Evolutionary conservation across 345 rosid genomes (phyloP).

Genomic region (Euphorbia pulcherrima): DNA sequence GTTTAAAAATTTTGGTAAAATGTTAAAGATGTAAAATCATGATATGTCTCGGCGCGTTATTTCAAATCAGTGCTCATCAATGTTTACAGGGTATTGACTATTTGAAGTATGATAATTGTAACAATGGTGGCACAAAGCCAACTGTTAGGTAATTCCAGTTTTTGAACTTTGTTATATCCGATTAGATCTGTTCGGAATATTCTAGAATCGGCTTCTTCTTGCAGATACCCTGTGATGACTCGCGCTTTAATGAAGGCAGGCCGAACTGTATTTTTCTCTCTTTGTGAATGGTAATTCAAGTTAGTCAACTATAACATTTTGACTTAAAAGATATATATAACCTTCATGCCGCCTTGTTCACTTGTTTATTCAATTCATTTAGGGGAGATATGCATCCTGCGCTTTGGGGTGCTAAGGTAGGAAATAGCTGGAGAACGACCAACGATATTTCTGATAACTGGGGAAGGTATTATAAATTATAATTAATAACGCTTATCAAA

Average conservation of each 20-base stretch:
- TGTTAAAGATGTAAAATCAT: neutral
- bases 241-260: conserved; percentile 30
- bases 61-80: neutral
- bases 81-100: conserved; percentile 27
- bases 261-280: conserved; percentile 29
- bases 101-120: conserved; percentile 26
- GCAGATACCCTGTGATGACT: conserved; percentile 30
- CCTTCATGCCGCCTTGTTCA: neutral
- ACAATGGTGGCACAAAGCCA: conserved; percentile 17
- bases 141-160: conserved; percentile 13
- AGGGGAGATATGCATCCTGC: conserved; percentile 39
- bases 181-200: neutral
- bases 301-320: neutral
- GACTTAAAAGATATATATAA: too few relatives aligned
- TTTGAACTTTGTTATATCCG: neutral
- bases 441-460: conserved; percentile 28
- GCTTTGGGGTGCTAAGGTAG: conserved; percentile 30
- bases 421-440: conserved; percentile 38
- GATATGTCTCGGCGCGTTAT: neutral
- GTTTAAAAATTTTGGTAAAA: neutral
- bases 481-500: neutral
- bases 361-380: neutral
- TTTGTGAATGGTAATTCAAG: conserved; percentile 30
- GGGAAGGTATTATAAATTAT: conserved; percentile 21
- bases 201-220: neutral